A percentile compares a stretch with the other conserved stretches of the same genome.
These are phyloP conservation scores for Typha latifolia DNA, from an alignment of 176 grass and related monocot species.

Conservation along the genomic window DNA sequence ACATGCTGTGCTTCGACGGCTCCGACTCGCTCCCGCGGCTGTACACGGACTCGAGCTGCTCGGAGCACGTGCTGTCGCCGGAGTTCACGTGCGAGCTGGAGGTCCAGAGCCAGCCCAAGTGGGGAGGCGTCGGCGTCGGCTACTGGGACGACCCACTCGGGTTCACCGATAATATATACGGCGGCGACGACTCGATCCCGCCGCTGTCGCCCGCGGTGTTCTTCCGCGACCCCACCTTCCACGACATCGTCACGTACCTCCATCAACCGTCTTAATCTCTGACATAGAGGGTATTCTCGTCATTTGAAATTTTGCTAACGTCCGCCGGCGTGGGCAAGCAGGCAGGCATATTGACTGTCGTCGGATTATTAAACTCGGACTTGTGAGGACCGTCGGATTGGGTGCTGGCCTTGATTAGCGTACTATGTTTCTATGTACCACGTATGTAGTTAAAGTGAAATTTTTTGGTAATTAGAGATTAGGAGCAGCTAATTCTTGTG, in stretches of 20 bases:
- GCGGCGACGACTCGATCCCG: slow-evolving; percentile 12
- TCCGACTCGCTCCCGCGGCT: slow-evolving; percentile 33
- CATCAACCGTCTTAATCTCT: slow-evolving; percentile 3
- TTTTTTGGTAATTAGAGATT: no score
- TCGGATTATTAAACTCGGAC: no score
- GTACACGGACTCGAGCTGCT: slow-evolving; percentile 57
- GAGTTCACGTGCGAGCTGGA: slow-evolving; percentile 50
- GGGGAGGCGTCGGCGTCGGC: not conserved
- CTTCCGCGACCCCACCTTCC: slow-evolving; percentile 27
- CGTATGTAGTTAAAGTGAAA: no score
- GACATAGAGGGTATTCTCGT: no score
- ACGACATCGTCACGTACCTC: slow-evolving; percentile 51
- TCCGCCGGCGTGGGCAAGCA: not conserved
- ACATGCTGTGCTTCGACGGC: slow-evolving; percentile 54
- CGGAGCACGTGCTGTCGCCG: slow-evolving; percentile 62
- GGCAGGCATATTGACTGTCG: no score
- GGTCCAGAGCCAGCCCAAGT: slow-evolving; percentile 51
- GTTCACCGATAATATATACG: slow-evolving; percentile 16
- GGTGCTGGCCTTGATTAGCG: no score
- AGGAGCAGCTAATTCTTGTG: no score
- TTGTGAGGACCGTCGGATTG: no score
- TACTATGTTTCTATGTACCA: no score
- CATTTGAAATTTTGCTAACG: no score
- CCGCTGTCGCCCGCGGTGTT: slow-evolving; percentile 24
- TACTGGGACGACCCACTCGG: slow-evolving; percentile 24